A percentile compares a stretch with the other conserved stretches of the same genome.
phyloP scores from a whole-genome alignment of 2,329 filamentous ascomycete species.

The Metarhizium sp. region DNA sequence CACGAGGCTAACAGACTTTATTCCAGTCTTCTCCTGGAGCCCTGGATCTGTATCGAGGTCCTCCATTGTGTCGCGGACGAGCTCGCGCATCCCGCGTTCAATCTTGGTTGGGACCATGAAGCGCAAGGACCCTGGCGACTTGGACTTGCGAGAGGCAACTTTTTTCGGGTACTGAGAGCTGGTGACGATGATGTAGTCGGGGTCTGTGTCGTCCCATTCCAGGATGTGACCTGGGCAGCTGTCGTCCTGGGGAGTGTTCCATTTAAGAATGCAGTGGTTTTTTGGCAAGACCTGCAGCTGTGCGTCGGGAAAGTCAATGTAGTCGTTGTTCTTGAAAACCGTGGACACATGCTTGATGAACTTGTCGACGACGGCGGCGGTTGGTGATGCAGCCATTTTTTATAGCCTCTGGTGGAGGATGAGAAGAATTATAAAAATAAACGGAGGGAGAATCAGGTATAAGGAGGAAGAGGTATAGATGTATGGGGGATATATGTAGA shows the following conservation, averaged over 20 bases:
- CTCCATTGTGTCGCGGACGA: background rate
- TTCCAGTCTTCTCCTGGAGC: background rate
- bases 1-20: background rate
- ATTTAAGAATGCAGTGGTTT: background rate
- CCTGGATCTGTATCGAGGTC: background rate
- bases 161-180: conserved; percentile 7
- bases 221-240: conserved; percentile 8
- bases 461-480: background rate
- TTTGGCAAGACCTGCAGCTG: background rate
- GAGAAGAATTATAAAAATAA: background rate
- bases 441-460: no score
- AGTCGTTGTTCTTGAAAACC: background rate
- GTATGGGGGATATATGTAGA: background rate
- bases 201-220: conserved; percentile 6
- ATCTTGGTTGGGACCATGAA: background rate
- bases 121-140: background rate
- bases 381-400: background rate
- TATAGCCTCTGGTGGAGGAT: background rate
- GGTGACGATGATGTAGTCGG: conserved; percentile 5
- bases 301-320: background rate
- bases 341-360: background rate
- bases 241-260: background rate
- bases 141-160: background rate
- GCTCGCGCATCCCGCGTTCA: background rate
- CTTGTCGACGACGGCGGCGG: background rate